phyloP scores from a whole-genome alignment of 495 filamentous ascomycete genomes.

The Neurospora sp. region DNA sequence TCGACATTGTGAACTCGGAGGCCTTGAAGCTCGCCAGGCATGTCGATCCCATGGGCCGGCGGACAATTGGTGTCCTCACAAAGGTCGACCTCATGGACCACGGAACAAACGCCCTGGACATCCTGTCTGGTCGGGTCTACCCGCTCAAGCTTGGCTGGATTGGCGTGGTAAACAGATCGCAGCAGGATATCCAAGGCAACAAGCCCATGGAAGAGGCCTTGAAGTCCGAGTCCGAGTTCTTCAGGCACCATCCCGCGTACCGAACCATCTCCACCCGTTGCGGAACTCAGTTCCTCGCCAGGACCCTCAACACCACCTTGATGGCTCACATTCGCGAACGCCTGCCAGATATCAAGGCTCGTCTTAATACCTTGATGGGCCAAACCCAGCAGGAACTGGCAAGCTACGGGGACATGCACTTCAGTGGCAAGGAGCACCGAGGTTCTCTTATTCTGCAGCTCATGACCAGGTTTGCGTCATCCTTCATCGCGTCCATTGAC shows the following conservation, averaged over 20 bases:
- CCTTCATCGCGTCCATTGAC: slow-evolving; percentile 97
- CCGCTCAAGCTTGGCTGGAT: slow-evolving; percentile 97
- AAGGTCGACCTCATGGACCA: slow-evolving; percentile 99
- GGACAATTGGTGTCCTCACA: slow-evolving; percentile 94
- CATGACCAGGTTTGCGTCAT: slow-evolving; percentile 96
- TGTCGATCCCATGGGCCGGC: slow-evolving; percentile 88
- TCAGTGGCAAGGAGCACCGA: slow-evolving; percentile 93
- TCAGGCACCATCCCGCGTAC: slow-evolving; percentile 94
- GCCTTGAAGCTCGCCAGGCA: slow-evolving; percentile 93
- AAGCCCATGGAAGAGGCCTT: slow-evolving; percentile 86
- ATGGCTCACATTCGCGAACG: slow-evolving; percentile 96
- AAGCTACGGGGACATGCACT: slow-evolving; percentile 96
- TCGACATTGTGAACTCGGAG: slow-evolving; percentile 97
- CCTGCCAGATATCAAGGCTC: slow-evolving; percentile 93
- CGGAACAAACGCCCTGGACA: slow-evolving; percentile 95
- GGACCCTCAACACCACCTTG: slow-evolving; percentile 86
- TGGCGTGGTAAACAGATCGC: slow-evolving; percentile 93
- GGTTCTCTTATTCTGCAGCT: slow-evolving; percentile 91
- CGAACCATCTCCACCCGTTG: slow-evolving; percentile 90
- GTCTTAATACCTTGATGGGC: slow-evolving; percentile 96
- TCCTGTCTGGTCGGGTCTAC: slow-evolving; percentile 91
- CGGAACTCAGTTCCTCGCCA: slow-evolving; percentile 91
- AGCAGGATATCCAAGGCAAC: slow-evolving; percentile 95
- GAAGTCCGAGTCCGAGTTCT: slow-evolving; percentile 87
- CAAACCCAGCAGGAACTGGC: slow-evolving; percentile 98